A percentile compares a stretch with the other conserved stretches of the same genome.
Evolutionary conservation across 2,329 filamentous ascomycete species (phyloP).

Genomic region (Aspergillus phoenicis): DNA sequence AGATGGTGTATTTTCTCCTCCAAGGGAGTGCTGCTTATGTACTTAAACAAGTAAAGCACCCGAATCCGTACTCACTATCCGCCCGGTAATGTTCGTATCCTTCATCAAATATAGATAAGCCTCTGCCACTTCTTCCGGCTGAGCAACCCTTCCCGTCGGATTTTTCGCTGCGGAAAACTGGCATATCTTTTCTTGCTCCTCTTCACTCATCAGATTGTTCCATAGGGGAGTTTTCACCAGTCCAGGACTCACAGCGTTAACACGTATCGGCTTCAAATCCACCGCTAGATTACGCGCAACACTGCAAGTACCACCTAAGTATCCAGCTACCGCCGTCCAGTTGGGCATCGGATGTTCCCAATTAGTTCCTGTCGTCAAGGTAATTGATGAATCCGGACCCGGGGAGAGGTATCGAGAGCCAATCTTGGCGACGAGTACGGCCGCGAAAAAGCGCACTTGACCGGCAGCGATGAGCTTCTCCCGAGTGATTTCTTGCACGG

Average conservation of each 20-base stretch:
- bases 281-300: not conserved
- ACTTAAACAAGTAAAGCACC: not conserved
- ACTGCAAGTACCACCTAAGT: not conserved
- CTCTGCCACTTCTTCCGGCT: not conserved
- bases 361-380: not conserved
- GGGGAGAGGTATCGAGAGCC: not conserved
- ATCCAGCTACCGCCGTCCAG: not conserved
- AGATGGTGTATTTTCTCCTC: no score
- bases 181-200: not conserved
- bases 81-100: not conserved
- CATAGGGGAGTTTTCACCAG: not conserved
- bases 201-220: not conserved
- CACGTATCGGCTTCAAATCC: not conserved
- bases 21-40: not conserved
- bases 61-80: not conserved
- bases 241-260: not conserved
- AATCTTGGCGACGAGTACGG: not conserved
- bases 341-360: not conserved
- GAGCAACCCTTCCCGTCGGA: not conserved
- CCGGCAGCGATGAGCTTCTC: not conserved
- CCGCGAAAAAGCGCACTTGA: not conserved
- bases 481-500: not conserved
- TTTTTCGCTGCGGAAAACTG: not conserved
- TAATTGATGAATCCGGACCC: not conserved
- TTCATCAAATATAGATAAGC: not conserved